A percentile compares a stretch with the other conserved stretches of the same genome.
Evolutionary conservation across 2,329 filamentous ascomycete genomes (phyloP).

Genomic region (Trichoderma atroviride): DNA sequence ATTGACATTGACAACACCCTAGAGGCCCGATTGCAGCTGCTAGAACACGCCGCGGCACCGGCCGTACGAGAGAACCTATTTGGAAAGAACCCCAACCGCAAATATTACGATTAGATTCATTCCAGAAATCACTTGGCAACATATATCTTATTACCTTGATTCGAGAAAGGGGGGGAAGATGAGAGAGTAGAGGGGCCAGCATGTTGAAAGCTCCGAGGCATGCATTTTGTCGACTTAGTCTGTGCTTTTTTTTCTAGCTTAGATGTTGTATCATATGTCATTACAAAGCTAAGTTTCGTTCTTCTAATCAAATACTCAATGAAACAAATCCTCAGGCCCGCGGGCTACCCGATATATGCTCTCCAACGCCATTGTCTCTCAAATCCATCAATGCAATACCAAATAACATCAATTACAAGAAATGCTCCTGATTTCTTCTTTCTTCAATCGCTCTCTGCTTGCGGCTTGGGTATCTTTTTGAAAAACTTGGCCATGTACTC

Average conservation of each 20-base stretch:
- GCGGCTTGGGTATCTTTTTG: conserved; percentile 33
- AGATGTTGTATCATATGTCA: conserved; percentile 42
- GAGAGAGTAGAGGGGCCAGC: conserved; percentile 4
- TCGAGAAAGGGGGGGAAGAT: conserved; percentile 1
- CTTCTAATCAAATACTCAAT: conserved; percentile 3
- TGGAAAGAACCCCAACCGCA: conserved; percentile 92
- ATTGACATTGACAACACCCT: conserved; percentile 99
- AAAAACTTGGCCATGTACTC: conserved; percentile 55
- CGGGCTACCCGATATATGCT: neutral
- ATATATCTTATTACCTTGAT: conserved; percentile 13
- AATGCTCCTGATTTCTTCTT: neutral
- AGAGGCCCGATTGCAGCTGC: conserved; percentile 82
- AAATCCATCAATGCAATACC: neutral
- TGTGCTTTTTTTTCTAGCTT: conserved; percentile 36
- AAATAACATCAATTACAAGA: neutral
- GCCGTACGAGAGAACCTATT: conserved; percentile 85
- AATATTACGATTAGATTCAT: conserved; percentile 80
- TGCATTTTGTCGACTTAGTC: conserved; percentile 28
- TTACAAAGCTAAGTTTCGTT: conserved; percentile 27
- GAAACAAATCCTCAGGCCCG: neutral
- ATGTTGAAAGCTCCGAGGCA: conserved; percentile 13
- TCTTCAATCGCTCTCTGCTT: neutral
- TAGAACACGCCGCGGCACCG: conserved; percentile 83
- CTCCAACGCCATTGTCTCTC: neutral
- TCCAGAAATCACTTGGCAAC: conserved; percentile 7